Percentiles rank a stretch among this genome's conserved stretches.
Conservation (phyloP, 345 rosid genomes). For the Mercurialis annua region DNA sequence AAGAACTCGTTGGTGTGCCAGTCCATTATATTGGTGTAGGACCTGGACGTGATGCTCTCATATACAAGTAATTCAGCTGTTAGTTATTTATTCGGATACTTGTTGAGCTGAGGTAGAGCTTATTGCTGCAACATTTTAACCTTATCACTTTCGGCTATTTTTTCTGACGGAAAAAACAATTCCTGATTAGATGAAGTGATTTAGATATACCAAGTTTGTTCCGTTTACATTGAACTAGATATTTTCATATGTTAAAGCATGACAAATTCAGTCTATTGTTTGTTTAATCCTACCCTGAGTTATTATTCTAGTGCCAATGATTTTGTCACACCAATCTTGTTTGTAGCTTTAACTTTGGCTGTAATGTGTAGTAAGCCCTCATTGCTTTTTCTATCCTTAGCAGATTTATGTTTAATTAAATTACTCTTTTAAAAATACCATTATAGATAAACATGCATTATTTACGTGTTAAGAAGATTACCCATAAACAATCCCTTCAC, state of each 20-base stretch:
- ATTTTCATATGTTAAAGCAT: background rate
- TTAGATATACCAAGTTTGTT: background rate
- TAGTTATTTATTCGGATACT: background rate
- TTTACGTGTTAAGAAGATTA: too few species aligned
- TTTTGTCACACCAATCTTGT: background rate
- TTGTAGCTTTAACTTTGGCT: background rate
- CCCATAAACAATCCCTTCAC: too few species aligned
- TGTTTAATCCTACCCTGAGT: background rate
- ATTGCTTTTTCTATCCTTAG: background rate
- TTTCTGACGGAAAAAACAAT: background rate
- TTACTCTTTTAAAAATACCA: too few species aligned
- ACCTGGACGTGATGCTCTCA: conserved; percentile 92
- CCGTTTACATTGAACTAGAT: background rate
- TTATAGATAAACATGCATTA: too few species aligned
- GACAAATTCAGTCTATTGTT: background rate
- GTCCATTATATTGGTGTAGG: conserved; percentile 87
- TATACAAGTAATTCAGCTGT: conserved; percentile 45
- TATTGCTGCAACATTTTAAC: background rate
- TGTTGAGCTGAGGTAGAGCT: background rate
- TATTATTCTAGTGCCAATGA: background rate
- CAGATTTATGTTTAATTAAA: too few species aligned
- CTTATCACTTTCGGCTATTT: background rate
- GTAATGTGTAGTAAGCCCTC: background rate
- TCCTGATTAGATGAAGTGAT: background rate
- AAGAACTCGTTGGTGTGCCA: conserved; percentile 80